Conservation (phyloP, 2,329 filamentous ascomycete genomes). For the Trichoderma guizhouense region DNA sequence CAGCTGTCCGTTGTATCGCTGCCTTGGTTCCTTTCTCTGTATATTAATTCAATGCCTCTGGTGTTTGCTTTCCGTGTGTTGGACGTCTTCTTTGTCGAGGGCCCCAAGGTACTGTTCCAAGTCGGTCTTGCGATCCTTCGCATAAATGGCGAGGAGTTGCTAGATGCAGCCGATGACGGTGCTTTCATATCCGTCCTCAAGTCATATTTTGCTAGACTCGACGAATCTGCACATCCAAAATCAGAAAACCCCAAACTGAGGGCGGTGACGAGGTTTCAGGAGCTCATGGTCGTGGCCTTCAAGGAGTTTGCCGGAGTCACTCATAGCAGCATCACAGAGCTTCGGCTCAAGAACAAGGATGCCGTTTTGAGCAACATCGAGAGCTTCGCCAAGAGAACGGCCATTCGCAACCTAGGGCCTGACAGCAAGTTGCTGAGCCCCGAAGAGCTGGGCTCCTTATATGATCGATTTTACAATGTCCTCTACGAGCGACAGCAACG, state of each 20-base stretch:
- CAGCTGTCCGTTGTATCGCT: conserved; percentile 96
- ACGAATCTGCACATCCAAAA: conserved; percentile 93
- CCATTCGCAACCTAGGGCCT: conserved; percentile 89
- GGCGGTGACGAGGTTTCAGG: conserved; percentile 92
- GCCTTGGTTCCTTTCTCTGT: conserved; percentile 96
- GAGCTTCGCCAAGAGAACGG: conserved; percentile 94
- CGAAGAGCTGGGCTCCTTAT: conserved; percentile 84
- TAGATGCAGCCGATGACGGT: conserved; percentile 91
- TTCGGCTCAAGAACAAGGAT: conserved; percentile 89
- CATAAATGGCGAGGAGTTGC: conserved; percentile 92
- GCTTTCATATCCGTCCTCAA: conserved; percentile 97
- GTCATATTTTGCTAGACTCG: conserved; percentile 85
- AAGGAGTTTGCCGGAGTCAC: conserved; percentile 97
- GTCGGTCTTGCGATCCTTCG: conserved; percentile 93
- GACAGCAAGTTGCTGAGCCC: conserved; percentile 88
- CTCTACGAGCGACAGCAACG: conserved; percentile 90
- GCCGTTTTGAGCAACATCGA: conserved; percentile 94
- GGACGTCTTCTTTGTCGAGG: conserved; percentile 97
- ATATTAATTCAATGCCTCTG: conserved; percentile 99
- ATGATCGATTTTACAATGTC: conserved; percentile 90
- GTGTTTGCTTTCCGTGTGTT: conserved; percentile 96
- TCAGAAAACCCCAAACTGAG: conserved; percentile 93
- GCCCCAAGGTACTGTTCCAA: conserved; percentile 95
- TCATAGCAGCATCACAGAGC: conserved; percentile 84
- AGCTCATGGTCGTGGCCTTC: conserved; percentile 98